These are phyloP conservation scores for Pseudogymnoascus sp. DNA, from an alignment of 2,329 filamentous ascomycete genomes.

Conservation along the genomic window DNA sequence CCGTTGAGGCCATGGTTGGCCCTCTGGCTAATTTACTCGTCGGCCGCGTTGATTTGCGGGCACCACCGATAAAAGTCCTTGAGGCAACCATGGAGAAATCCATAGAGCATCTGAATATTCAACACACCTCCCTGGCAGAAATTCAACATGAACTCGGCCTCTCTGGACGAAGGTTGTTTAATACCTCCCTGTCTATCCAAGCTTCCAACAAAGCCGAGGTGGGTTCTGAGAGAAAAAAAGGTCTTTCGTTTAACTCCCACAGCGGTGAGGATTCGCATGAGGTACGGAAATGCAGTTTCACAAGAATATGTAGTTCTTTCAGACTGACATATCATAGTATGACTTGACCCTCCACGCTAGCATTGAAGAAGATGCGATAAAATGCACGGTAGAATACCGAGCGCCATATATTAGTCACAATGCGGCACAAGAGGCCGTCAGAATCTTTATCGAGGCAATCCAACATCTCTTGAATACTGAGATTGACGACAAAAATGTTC, in stretches of 20 bases:
- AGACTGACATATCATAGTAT: constrained; percentile 9
- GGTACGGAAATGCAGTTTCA: neutral
- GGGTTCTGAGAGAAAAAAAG: neutral
- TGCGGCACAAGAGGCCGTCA: neutral
- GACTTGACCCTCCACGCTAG: constrained; percentile 9
- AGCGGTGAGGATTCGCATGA: constrained; percentile 8
- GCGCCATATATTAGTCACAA: neutral
- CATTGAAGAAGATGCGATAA: neutral
- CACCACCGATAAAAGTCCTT: neutral
- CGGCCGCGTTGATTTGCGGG: constrained; percentile 21
- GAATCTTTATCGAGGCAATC: neutral
- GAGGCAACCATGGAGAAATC: constrained; percentile 12
- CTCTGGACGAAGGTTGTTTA: constrained; percentile 19
- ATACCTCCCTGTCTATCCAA: constrained; percentile 20
- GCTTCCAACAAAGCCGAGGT: neutral
- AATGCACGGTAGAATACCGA: neutral
- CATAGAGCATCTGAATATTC: constrained; percentile 28
- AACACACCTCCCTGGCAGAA: constrained; percentile 36
- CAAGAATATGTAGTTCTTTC: neutral
- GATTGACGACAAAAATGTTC: neutral
- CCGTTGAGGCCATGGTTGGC: constrained; percentile 40
- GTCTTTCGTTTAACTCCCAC: neutral
- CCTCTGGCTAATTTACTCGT: constrained; percentile 35
- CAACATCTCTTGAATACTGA: neutral
- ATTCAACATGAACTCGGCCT: constrained; percentile 28